Evolutionary conservation across 768 basidiomycete species (phyloP), one percentile per base, ranked within the genome.

Genomic region (Mycena kentingensis): DNA sequence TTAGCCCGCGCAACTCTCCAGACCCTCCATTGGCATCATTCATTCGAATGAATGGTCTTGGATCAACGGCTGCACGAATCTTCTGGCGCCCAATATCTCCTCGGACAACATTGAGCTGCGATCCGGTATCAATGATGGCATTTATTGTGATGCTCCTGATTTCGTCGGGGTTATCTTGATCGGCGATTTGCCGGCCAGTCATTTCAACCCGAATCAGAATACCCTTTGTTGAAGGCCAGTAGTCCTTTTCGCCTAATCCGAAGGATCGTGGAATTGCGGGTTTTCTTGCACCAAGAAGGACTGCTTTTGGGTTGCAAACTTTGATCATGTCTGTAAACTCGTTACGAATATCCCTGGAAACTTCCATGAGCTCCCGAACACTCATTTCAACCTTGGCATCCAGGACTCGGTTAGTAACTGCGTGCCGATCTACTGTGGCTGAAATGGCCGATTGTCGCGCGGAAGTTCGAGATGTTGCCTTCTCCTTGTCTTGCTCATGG

Each of bases 11-110:
- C 11, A 66, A 42, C 2, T 51, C 27, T 0, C 61, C 60, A 36
- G 54, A 45, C 3, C 63, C 64, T 3, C 68, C 67, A 55, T 68
- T 72, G 0, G 65, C 68, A 45, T 72, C 69, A 32, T 48, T 51
- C 58, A 69, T 63, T 0, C 12, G 38, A 2, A 50, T 60, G 0
- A 19, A 10, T 10, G 45, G 12, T 1, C 21, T 35, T 11, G 58
- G 46, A 16, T 67, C 62, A 1, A 67, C 51, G 1, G 61, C 52
- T 4, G 52, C 18, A 1, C 45, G 32, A 1, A 53, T 44, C 21
- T 27, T 41, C 1, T 6, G n/a, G 1, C 55, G 37, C 1, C 55
- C 66, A 2, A 60, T 12, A 3, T 57, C 50, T 11, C 46, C 18
- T 1, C 49, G 41, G 0, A 61, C 52, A 18, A 69, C 53, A 49